Evolutionary conservation across 768 basidiomycete genomes (phyloP).

Genomic region (Lyophyllum atratum): DNA sequence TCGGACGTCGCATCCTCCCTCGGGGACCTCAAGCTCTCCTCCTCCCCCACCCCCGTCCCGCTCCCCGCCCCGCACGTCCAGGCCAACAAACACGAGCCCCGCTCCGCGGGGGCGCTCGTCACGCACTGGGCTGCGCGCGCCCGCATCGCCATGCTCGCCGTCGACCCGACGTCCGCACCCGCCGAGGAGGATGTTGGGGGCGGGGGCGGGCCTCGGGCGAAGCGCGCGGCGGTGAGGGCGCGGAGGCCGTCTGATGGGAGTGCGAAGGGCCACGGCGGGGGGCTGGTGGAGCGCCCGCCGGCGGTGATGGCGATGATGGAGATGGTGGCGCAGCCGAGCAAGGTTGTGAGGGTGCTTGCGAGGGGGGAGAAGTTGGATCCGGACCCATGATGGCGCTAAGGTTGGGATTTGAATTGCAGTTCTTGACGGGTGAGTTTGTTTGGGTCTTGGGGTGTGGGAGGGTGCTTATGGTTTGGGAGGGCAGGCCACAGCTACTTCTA

Average conservation of each 20-base stretch:
- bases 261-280: constrained; percentile 16
- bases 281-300: constrained; percentile 75
- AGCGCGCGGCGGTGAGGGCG: constrained; percentile 14
- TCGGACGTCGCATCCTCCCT: constrained; percentile 35
- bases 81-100: constrained; percentile 61
- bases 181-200: constrained; percentile 33
- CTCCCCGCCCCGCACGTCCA: constrained; percentile 61
- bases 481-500: neutral
- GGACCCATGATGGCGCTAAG: constrained; percentile 21
- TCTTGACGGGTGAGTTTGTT: neutral
- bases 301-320: constrained; percentile 86
- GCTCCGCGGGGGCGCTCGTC: constrained; percentile 64
- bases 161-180: constrained; percentile 45
- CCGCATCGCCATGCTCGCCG: constrained; percentile 55
- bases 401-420: neutral
- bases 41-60: constrained; percentile 52
- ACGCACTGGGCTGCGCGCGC: constrained; percentile 68
- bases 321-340: constrained; percentile 69
- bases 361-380: constrained; percentile 83
- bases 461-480: neutral
- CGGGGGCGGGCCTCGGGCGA: too few species aligned
- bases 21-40: constrained; percentile 22
- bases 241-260: constrained; percentile 2
- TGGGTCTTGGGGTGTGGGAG: neutral
- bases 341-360: constrained; percentile 77